Evolutionary conservation across 768 basidiomycete genomes (phyloP).

Genomic region (Termitomyces sp.): DNA sequence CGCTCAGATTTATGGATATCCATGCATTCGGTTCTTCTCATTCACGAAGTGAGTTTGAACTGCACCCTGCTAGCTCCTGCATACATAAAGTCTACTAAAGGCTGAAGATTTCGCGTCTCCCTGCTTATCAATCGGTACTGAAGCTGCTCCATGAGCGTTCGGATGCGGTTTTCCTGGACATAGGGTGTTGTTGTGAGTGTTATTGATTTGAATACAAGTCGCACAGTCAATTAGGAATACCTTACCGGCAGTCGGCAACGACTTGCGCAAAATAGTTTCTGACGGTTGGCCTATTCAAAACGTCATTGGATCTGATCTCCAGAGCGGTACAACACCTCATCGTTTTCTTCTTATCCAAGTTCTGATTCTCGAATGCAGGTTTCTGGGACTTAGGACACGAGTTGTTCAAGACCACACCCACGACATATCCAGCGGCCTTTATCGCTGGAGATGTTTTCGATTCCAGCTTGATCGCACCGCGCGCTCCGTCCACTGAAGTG

Average conservation of each 20-base stretch:
- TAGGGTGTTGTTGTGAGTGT: slow-evolving; percentile 28
- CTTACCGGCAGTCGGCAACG: slow-evolving; percentile 24
- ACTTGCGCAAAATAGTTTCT: slow-evolving; percentile 22
- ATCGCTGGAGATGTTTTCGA: slow-evolving; percentile 45
- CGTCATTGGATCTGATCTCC: slow-evolving; percentile 25
- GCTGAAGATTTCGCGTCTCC: slow-evolving; percentile 21
- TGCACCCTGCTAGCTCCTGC: neutral
- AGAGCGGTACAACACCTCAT: slow-evolving; percentile 15
- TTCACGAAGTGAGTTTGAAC: slow-evolving; percentile 20
- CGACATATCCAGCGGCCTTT: slow-evolving; percentile 44
- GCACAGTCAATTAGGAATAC: neutral
- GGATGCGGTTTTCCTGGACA: slow-evolving; percentile 25
- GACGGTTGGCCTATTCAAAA: slow-evolving; percentile 27
- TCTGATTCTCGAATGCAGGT: slow-evolving; percentile 22
- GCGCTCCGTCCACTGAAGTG: slow-evolving; percentile 14
- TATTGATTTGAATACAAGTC: neutral
- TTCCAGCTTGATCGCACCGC: slow-evolving; percentile 27
- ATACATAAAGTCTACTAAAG: slow-evolving; percentile 1
- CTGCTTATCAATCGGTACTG: slow-evolving; percentile 22
- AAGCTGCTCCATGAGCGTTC: slow-evolving; percentile 12
- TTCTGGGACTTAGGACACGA: slow-evolving; percentile 53
- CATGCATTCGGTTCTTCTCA: slow-evolving; percentile 25
- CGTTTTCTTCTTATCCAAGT: neutral
- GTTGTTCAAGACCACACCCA: slow-evolving; percentile 39
- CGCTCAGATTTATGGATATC: slow-evolving; percentile 22